Evolutionary conservation across 2,329 filamentous ascomycete genomes (phyloP).

Genomic region (Eutypella sp.): DNA sequence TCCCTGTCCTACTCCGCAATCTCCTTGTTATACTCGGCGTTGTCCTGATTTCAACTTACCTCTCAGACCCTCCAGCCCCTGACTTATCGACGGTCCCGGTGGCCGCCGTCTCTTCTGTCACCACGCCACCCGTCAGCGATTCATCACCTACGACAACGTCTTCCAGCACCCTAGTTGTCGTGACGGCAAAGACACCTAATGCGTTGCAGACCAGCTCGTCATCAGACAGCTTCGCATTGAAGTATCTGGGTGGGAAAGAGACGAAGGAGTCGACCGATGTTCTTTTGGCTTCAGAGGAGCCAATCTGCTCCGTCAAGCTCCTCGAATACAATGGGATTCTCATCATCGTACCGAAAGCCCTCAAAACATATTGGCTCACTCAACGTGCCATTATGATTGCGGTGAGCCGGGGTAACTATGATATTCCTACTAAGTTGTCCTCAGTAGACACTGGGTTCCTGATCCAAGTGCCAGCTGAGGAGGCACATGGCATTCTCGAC

Average conservation of each 20-base stretch:
- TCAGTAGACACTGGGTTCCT: conserved; percentile 46
- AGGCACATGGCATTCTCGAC: conserved; percentile 54
- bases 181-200: conserved; percentile 26
- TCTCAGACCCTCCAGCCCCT: conserved; percentile 10
- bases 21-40: conserved; percentile 15
- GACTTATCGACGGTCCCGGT: conserved; percentile 27
- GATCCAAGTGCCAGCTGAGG: conserved; percentile 46
- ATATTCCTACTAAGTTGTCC: conserved; percentile 44
- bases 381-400: conserved; percentile 53
- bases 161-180: conserved; percentile 18
- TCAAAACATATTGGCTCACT: conserved; percentile 50
- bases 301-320: conserved; percentile 41
- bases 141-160: conserved; percentile 17
- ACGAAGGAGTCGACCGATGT: conserved; percentile 20
- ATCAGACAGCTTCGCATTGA: conserved; percentile 32
- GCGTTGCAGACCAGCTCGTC: conserved; percentile 26
- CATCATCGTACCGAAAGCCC: conserved; percentile 46
- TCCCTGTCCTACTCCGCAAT: no score
- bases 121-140: conserved; percentile 15
- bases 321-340: conserved; percentile 46
- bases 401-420: conserved; percentile 43
- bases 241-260: conserved; percentile 38
- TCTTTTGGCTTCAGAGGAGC: conserved; percentile 24
- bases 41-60: neutral
- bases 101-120: conserved; percentile 22